These are phyloP conservation scores for Aureobasidium namibiae DNA, from an alignment of 2,329 filamentous ascomycete species.

Conservation along the genomic window DNA sequence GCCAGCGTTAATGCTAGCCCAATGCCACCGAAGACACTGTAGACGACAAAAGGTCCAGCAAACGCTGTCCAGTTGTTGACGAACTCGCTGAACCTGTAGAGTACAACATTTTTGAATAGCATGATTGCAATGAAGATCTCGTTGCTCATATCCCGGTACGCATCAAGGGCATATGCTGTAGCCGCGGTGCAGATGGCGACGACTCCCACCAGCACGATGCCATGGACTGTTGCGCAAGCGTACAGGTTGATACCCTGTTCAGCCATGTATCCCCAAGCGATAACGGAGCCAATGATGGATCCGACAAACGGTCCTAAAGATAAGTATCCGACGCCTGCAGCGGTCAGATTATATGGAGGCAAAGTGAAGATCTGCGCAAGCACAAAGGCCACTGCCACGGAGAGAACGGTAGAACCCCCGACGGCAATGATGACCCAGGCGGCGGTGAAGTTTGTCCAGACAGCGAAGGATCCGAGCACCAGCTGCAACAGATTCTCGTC, in stretches of 20 bases:
- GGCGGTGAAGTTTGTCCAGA: conserved; percentile 45
- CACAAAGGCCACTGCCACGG: conserved; percentile 36
- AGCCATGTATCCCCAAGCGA: conserved; percentile 25
- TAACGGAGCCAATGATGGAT: conserved; percentile 28
- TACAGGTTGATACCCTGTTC: conserved; percentile 15
- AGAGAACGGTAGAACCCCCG: conserved; percentile 35
- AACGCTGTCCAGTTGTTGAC: conserved; percentile 35
- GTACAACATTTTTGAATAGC: conserved; percentile 38
- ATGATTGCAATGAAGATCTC: conserved; percentile 38
- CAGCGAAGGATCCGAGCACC: conserved; percentile 37
- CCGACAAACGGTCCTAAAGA: conserved; percentile 35
- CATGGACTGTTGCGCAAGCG: conserved; percentile 19
- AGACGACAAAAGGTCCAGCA: conserved; percentile 29
- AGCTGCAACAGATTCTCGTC: conserved; percentile 32
- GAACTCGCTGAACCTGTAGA: conserved; percentile 36
- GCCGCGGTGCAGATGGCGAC: conserved; percentile 25
- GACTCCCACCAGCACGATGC: conserved; percentile 19
- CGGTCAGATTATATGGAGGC: conserved; percentile 38
- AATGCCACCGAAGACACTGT: conserved; percentile 30
- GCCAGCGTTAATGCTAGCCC: conserved; percentile 7
- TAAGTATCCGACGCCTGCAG: conserved; percentile 36
- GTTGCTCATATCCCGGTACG: conserved; percentile 32
- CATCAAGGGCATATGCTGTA: conserved; percentile 32
- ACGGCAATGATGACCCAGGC: conserved; percentile 43
- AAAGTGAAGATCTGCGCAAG: conserved; percentile 41